A percentile compares a stretch with the other conserved stretches of the same genome.
phyloP scores from a whole-genome alignment of 2,329 filamentous ascomycete species.

The Phialophora verrucosa region DNA sequence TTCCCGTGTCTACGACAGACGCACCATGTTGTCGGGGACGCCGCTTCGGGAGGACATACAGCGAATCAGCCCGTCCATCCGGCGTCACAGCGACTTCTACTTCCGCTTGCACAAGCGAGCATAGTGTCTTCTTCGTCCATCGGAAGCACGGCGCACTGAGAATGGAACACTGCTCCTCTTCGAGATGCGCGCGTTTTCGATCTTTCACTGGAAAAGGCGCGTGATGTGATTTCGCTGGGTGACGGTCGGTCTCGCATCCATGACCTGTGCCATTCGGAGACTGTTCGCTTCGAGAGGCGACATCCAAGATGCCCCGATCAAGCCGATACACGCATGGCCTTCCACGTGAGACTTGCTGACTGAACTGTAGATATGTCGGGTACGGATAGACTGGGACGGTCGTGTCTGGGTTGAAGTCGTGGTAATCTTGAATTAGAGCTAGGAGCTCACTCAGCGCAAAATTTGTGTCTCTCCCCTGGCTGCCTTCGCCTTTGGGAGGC shows the following conservation, averaged over 20 bases:
- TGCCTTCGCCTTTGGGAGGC: not conserved
- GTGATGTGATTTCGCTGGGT: not conserved
- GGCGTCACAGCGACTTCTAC: conserved; percentile 40
- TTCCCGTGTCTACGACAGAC: not conserved
- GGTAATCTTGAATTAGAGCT: conserved; percentile 37
- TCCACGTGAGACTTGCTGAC: conserved; percentile 36
- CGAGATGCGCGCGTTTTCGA: not conserved
- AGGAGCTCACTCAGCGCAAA: conserved; percentile 20
- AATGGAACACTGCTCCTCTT: conserved; percentile 16
- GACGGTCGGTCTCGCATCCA: not conserved
- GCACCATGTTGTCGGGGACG: not conserved
- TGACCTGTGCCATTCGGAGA: not conserved
- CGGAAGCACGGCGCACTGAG: conserved; percentile 29
- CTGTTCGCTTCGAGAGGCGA: too few species aligned
- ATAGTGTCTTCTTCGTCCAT: conserved; percentile 34
- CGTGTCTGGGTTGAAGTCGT: conserved; percentile 35
- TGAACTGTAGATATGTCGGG: conserved; percentile 36
- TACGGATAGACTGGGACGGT: conserved; percentile 26
- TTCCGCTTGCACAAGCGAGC: conserved; percentile 24
- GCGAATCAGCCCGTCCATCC: conserved; percentile 37
- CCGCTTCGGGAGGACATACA: conserved; percentile 21
- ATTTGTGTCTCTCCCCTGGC: not conserved
- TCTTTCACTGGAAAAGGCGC: not conserved
- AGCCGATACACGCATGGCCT: conserved; percentile 35
- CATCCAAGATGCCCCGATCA: not conserved